Evolutionary conservation across 2,329 filamentous ascomycete species (phyloP), one percentile per base, ranked within the genome.

Genomic region (Ophiosphaerella narmari): DNA sequence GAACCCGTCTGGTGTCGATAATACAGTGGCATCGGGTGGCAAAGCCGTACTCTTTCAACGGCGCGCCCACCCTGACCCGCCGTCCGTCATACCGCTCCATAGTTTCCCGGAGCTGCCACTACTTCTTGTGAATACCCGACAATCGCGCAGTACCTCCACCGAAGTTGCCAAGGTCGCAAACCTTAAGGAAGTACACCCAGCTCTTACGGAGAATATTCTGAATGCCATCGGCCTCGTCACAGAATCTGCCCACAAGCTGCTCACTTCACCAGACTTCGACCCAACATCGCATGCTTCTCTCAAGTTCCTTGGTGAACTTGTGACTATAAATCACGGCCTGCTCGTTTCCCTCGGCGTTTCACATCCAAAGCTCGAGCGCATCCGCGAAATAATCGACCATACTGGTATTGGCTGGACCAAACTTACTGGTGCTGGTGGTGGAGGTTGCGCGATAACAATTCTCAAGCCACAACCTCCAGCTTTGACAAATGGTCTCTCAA

Each of bases 401-500:
- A 84, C 91, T 48, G 89, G 88, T 35, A 89, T 97, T 48, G 94
- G 94, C 26, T 99, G 92, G 92, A 97, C 94, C 11, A 99, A 99
- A 73, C 82, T 99, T 49, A 99, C 94, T 0, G 94, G 94, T 31
- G 94, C 94, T 1, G 94, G 94, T 18, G 95, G 94, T 11, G 95
- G 94, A 48, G 94, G 94, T 2, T 97, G 95, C 74, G 93, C 92
- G 3, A 97, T 99, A 61, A 95, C 93, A 0, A 78, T 99, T 4
- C 79, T 99, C 41, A 88, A 87, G 57, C 89, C 90, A 0, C 84
- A 83, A 18, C 60, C 62, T 4, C 60, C 59, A 12, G 54, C 52
- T 3, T 52, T 63, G 69, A 83, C 6, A 77, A 83, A 53, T 82
- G 82, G 62, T 23, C 67, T 65, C 51, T 62, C 63, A 39, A 60